phyloP scores from a whole-genome alignment of 192 early-diverging fungal genomes.

The Chytriomyces confervae region DNA sequence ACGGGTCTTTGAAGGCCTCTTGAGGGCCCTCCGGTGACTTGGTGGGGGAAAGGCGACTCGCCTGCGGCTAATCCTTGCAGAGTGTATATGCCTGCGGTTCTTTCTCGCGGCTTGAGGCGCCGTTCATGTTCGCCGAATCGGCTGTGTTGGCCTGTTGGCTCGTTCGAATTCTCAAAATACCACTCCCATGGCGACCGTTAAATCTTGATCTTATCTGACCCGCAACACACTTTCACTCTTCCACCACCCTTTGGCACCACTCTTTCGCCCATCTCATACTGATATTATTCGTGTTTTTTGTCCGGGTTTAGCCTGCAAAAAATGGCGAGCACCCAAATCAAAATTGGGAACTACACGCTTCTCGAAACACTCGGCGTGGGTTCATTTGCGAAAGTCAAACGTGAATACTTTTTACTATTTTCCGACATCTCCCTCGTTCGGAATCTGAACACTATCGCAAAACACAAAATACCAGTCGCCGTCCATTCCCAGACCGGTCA shows the following conservation, averaged over 20 bases:
- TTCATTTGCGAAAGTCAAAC: slow-evolving; percentile 98
- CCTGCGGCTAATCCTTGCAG: neutral
- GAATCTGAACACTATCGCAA: neutral
- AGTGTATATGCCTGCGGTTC: neutral
- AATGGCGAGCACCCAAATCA: slow-evolving; percentile 57
- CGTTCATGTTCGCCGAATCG: neutral
- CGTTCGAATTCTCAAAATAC: too few species aligned
- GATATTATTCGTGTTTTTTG: neutral
- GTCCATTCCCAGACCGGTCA: slow-evolving; percentile 94
- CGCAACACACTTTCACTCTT: neutral
- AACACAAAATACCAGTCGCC: slow-evolving; percentile 73
- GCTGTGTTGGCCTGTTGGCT: too few species aligned
- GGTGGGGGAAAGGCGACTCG: neutral
- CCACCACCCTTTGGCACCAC: neutral
- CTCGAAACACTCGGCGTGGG: slow-evolving; percentile 96
- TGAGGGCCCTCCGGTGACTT: neutral
- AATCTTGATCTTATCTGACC: slow-evolving; percentile 40
- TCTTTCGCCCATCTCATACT: neutral
- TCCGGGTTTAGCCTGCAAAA: neutral
- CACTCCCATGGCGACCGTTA: slow-evolving; percentile 8
- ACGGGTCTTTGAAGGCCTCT: neutral
- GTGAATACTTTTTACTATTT: slow-evolving; percentile 56
- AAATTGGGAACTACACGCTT: slow-evolving; percentile 88
- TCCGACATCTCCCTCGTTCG: neutral
- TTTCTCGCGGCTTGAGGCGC: neutral